Percentiles rank a stretch among this genome's conserved stretches.
phyloP scores from a whole-genome alignment of 768 basidiomycete genomes.

The Phanerochaete sordida region DNA sequence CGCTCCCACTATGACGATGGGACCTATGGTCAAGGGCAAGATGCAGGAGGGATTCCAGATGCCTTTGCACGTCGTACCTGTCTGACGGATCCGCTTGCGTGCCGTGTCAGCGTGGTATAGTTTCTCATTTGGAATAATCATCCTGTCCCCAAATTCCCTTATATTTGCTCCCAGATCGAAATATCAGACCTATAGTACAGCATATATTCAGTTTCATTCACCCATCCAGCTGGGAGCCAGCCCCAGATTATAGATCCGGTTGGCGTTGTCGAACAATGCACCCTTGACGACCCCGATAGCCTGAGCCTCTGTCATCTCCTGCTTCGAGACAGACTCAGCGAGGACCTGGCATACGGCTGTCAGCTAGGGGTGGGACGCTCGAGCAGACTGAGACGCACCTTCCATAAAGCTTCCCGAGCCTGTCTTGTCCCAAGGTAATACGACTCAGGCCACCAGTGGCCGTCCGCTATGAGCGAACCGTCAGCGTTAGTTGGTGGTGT shows the following conservation, averaged over 20 bases:
- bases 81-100: no score
- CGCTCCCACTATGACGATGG: conserved; percentile 28
- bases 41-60: conserved; percentile 27
- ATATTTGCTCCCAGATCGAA: no score
- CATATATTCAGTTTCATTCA: no score
- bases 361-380: no score
- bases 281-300: conserved; percentile 52
- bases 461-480: conserved; percentile 41
- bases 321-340: conserved; percentile 39
- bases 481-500: not conserved
- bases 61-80: conserved; percentile 20
- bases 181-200: no score
- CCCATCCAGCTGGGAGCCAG: conserved; percentile 30
- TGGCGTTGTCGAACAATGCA: conserved; percentile 66
- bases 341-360: no score
- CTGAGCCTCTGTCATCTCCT: conserved; percentile 51
- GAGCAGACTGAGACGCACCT: conserved; percentile 35
- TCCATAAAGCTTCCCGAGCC: conserved; percentile 57
- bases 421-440: conserved; percentile 68
- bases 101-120: no score
- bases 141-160: no score
- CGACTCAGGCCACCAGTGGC: conserved; percentile 74
- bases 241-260: conserved; percentile 56
- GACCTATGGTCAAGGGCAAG: conserved; percentile 30
- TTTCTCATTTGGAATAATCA: no score